Evolutionary conservation across 192 early-diverging fungal species (phyloP).

Genomic region (Gaertneriomyces semiglobifer): DNA sequence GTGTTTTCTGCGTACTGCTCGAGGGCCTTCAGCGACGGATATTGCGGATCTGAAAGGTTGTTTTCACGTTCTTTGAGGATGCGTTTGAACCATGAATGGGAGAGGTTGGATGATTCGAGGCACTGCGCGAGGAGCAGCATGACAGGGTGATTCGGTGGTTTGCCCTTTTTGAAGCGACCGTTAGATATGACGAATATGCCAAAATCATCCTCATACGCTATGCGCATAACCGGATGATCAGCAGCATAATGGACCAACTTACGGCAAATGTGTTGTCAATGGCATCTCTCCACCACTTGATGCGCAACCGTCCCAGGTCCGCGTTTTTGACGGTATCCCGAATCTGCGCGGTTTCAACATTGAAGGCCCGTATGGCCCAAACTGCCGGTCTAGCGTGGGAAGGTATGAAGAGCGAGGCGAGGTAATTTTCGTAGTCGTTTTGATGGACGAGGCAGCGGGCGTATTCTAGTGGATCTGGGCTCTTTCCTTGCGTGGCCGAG

Average conservation of each 20-base stretch:
- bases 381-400: conserved; percentile 58
- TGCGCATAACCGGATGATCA: background rate
- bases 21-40: conserved; percentile 68
- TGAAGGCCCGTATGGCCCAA: conserved; percentile 83
- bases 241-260: conserved; percentile 10
- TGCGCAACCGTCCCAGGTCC: conserved; percentile 71
- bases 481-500: too few species aligned
- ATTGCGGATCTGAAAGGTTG: conserved; percentile 61
- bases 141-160: conserved; percentile 75
- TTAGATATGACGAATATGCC: background rate
- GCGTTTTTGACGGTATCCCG: conserved; percentile 67
- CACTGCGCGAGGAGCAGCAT: conserved; percentile 63
- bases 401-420: conserved; percentile 75
- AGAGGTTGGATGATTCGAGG: conserved; percentile 52
- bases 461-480: conserved; percentile 1
- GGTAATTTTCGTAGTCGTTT: conserved; percentile 75
- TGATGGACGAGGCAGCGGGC: conserved; percentile 13
- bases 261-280: conserved; percentile 67
- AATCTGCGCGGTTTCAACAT: conserved; percentile 80
- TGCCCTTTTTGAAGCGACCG: conserved; percentile 37
- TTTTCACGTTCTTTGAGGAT: conserved; percentile 66
- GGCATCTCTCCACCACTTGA: conserved; percentile 85
- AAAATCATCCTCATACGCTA: conserved; percentile 10
- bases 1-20: conserved; percentile 90
- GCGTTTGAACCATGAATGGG: conserved; percentile 76